These are phyloP conservation scores for Pyronema domesticum DNA, from an alignment of 495 filamentous ascomycete species.

Conservation along the genomic window DNA sequence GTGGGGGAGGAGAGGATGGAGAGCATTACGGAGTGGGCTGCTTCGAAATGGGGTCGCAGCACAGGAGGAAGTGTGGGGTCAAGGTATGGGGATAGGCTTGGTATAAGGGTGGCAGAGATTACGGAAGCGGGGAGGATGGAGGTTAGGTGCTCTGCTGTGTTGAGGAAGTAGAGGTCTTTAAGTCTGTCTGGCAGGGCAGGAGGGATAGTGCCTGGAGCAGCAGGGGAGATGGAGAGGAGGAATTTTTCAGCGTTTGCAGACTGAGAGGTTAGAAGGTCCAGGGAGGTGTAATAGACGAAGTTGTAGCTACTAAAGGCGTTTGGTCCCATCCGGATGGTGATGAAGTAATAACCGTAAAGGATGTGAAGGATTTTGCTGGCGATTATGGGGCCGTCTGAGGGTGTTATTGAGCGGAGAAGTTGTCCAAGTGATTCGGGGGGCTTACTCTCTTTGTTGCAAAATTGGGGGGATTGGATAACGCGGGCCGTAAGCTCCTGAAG, in stretches of 20 bases:
- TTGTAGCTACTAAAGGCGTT: constrained; percentile 56
- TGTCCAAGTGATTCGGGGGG: constrained; percentile 10
- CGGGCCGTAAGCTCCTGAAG: constrained; percentile 57
- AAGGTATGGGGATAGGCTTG: constrained; percentile 61
- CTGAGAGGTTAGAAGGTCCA: constrained; percentile 69
- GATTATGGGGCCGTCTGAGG: constrained; percentile 43
- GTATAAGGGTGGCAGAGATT: constrained; percentile 56
- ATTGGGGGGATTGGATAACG: constrained; percentile 36
- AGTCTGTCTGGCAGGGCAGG: constrained; percentile 57
- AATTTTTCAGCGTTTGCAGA: constrained; percentile 52
- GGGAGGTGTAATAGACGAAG: constrained; percentile 73
- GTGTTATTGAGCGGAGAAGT: constrained; percentile 16
- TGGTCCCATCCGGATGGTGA: constrained; percentile 59
- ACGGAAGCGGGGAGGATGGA: constrained; percentile 43
- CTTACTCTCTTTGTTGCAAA: constrained; percentile 40
- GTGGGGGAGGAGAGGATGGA: constrained; percentile 64
- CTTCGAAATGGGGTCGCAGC: constrained; percentile 51
- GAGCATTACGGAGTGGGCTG: constrained; percentile 74
- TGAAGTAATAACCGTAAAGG: constrained; percentile 72
- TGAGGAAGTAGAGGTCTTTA: constrained; percentile 81
- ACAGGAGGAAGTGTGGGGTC: constrained; percentile 42
- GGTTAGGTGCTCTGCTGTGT: constrained; percentile 72
- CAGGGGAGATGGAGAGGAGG: constrained; percentile 36
- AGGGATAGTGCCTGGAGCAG: constrained; percentile 47
- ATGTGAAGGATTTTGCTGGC: constrained; percentile 60